These are phyloP conservation scores for Buxus sempervirens DNA, from an alignment of 164 flowering plant species.

Conservation along the genomic window DNA sequence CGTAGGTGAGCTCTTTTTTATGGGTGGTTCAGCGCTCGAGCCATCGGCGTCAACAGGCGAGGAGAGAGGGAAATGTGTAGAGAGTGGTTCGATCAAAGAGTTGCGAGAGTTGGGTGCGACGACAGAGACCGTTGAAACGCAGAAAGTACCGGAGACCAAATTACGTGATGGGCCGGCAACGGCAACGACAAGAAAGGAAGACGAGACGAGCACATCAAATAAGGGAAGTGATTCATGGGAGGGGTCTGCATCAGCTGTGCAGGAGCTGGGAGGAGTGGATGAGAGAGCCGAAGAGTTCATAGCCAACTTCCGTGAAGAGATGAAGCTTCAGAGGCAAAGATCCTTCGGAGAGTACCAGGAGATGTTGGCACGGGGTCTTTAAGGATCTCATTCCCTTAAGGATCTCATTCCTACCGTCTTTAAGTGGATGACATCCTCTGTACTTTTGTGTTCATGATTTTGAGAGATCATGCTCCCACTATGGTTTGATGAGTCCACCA, in stretches of 20 bases:
- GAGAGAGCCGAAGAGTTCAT: slow-evolving; percentile 77
- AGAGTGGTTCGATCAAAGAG: too few relatives aligned
- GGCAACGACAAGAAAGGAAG: background rate
- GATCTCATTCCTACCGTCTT: too few relatives aligned
- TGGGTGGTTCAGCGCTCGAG: slow-evolving; percentile 1
- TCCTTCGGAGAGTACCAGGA: slow-evolving; percentile 31
- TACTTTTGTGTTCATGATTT: too few relatives aligned
- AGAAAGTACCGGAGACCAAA: background rate
- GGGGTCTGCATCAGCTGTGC: slow-evolving; percentile 29
- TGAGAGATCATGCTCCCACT: too few relatives aligned
- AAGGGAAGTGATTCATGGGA: slow-evolving; percentile 31
- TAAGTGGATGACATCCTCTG: too few relatives aligned
- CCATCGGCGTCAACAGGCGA: background rate
- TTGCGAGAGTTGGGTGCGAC: background rate
- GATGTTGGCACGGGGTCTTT: slow-evolving; percentile 22
- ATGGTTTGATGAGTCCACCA: too few relatives aligned
- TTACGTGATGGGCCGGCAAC: background rate
- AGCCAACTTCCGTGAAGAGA: slow-evolving; percentile 48
- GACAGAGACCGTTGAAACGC: background rate
- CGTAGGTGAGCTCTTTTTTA: slow-evolving; percentile 46
- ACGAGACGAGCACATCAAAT: background rate
- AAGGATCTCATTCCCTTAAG: too few relatives aligned
- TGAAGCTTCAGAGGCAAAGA: slow-evolving; percentile 36
- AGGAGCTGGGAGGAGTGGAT: slow-evolving; percentile 47
- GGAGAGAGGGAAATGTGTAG: too few relatives aligned